Conservation (phyloP, 495 filamentous ascomycete species). For the Lophium mytilinum region DNA sequence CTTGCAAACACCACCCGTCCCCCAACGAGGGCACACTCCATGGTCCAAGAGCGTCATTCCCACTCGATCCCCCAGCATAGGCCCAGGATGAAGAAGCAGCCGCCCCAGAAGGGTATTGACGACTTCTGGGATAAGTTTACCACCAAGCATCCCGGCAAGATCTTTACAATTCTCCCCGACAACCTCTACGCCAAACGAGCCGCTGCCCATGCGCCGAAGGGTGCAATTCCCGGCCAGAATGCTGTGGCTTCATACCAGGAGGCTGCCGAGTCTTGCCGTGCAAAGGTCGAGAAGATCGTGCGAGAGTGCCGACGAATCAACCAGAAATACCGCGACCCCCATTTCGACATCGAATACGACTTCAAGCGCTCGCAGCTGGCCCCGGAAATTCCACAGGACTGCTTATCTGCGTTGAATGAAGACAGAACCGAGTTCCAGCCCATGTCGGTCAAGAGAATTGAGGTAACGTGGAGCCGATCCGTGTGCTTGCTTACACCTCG, state of each 20-base stretch:
- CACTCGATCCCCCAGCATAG: conserved; percentile 2
- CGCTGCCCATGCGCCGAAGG: conserved; percentile 43
- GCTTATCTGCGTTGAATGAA: conserved; percentile 28
- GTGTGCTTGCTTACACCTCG: conserved; percentile 1
- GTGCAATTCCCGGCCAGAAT: conserved; percentile 46
- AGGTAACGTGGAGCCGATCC: conserved; percentile 17
- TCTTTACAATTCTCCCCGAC: conserved; percentile 64
- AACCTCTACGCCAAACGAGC: conserved; percentile 63
- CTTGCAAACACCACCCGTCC: conserved; percentile 20
- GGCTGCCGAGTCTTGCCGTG: conserved; percentile 58
- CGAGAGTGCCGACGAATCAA: conserved; percentile 77
- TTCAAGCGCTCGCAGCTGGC: conserved; percentile 56
- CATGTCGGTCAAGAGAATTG: conserved; percentile 33
- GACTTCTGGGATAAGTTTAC: conserved; percentile 76
- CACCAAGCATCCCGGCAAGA: conserved; percentile 53
- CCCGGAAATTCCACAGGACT: conserved; percentile 49
- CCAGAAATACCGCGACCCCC: conserved; percentile 80
- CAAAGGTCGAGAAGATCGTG: conserved; percentile 73
- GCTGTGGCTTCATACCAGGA: conserved; percentile 62
- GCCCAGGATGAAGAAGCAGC: conserved; percentile 31
- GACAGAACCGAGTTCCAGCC: conserved; percentile 19
- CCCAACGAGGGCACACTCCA: conserved; percentile 17
- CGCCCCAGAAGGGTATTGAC: conserved; percentile 64
- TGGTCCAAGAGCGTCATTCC: conserved; percentile 4
- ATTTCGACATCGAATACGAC: conserved; percentile 83